phyloP scores from a whole-genome alignment of 2,329 filamentous ascomycete genomes.

The Xylariales sp. region DNA sequence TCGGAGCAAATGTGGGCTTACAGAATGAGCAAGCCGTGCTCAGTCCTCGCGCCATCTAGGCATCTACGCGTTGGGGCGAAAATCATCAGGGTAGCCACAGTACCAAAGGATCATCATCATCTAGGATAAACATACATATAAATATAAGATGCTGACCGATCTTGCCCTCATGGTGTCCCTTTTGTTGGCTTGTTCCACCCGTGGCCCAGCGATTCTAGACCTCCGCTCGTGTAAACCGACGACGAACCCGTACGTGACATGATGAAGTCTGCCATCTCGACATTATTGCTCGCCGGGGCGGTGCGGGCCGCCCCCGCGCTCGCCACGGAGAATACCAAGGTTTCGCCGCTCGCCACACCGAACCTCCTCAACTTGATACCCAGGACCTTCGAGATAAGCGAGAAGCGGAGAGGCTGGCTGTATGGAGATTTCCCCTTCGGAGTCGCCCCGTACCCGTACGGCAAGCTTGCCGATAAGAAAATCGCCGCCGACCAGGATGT shows the following conservation, averaged over 20 bases:
- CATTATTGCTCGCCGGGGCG: constrained; percentile 20
- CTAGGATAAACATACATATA: not conserved
- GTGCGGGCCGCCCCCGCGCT: constrained; percentile 24
- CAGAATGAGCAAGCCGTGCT: constrained; percentile 11
- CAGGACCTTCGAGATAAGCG: constrained; percentile 22
- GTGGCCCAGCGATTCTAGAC: constrained; percentile 3
- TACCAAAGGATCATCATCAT: not conserved
- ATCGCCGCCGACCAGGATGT: constrained; percentile 5
- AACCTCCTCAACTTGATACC: constrained; percentile 25
- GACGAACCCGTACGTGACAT: constrained; percentile 7
- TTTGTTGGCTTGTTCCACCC: constrained; percentile 1
- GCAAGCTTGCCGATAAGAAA: constrained; percentile 24
- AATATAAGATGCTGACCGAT: constrained; percentile 21
- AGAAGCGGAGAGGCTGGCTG: constrained; percentile 34
- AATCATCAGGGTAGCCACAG: not conserved
- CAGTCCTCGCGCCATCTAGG: not conserved
- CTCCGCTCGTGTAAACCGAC: constrained; percentile 5
- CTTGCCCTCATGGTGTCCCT: not conserved
- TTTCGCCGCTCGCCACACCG: constrained; percentile 9
- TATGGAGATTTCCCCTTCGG: constrained; percentile 33
- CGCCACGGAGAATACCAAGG: not conserved
- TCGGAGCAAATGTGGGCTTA: not conserved
- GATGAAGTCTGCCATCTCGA: constrained; percentile 26
- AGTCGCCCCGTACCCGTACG: constrained; percentile 30
- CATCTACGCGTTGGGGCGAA: not conserved